Evolutionary conservation across 805 yeast genomes (phyloP).

Genomic region (Schizosaccharomyces japonicus): DNA sequence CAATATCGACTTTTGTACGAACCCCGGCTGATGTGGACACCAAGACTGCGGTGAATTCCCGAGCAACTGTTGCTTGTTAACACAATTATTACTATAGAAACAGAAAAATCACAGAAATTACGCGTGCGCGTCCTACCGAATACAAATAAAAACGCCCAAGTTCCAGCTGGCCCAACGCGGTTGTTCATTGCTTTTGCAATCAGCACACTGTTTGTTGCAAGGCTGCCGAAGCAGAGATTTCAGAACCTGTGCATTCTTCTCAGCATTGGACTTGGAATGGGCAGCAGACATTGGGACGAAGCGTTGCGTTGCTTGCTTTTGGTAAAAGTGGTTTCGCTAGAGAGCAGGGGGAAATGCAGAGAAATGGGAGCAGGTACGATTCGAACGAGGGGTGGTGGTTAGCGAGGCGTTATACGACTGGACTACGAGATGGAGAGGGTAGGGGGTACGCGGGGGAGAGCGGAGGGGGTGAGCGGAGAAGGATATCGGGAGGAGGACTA

Average conservation of each 20-base stretch:
- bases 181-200: constrained; percentile 68
- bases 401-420: too few species aligned
- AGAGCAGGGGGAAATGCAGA: too few species aligned
- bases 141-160: constrained; percentile 76
- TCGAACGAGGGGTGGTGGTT: too few species aligned
- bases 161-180: constrained; percentile 98
- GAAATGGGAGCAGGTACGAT: too few species aligned
- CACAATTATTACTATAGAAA: background rate
- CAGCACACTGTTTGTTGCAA: constrained; percentile 63
- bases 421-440: too few species aligned
- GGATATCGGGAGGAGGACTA: too few species aligned
- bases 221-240: constrained; percentile 54
- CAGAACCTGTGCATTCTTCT: constrained; percentile 45
- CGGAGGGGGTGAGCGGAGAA: too few species aligned
- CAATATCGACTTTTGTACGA: background rate
- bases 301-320: too few species aligned
- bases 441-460: too few species aligned
- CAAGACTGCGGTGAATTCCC: constrained; percentile 85
- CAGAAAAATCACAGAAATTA: background rate
- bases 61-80: constrained; percentile 35
- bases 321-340: too few species aligned
- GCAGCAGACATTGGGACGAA: too few species aligned
- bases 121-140: constrained; percentile 17
- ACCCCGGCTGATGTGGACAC: constrained; percentile 68
- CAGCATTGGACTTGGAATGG: constrained; percentile 14